phyloP scores from a whole-genome alignment of 108 stramenopile genomes.

The Phaeodactylum tricornutum region DNA sequence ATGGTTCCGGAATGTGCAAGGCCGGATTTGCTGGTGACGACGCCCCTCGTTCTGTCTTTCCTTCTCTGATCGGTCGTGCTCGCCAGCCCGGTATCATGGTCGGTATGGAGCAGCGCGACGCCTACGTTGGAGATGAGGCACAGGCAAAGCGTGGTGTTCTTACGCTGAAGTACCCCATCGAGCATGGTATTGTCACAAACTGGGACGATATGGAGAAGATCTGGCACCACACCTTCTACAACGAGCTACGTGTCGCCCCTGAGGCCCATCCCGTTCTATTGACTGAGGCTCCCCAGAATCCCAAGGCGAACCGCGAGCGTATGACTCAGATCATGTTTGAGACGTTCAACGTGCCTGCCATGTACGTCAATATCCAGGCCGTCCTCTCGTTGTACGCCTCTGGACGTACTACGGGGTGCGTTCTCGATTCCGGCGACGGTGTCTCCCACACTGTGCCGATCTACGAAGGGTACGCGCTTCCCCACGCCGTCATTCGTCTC shows the following conservation, averaged over 20 bases:
- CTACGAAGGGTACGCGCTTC: conserved; percentile 94
- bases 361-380: conserved; percentile 99
- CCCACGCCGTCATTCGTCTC: conserved; percentile 91
- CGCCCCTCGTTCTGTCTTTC: conserved; percentile 94
- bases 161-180: conserved; percentile 99
- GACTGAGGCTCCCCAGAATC: conserved; percentile 99
- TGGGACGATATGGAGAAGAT: conserved; percentile 99
- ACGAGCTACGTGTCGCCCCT: conserved; percentile 90
- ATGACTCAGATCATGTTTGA: conserved; percentile 99
- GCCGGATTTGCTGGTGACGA: conserved; percentile 94
- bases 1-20: conserved; percentile 96
- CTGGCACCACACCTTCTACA: conserved; percentile 99
- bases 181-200: conserved; percentile 98
- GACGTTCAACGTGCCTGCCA: conserved; percentile 99
- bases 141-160: conserved; percentile 97
- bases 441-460: conserved; percentile 94
- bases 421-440: conserved; percentile 90
- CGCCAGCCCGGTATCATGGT: conserved; percentile 98
- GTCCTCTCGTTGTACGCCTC: conserved; percentile 93
- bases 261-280: conserved; percentile 99
- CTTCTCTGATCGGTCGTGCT: conserved; percentile 93
- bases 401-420: conserved; percentile 92
- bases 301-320: conserved; percentile 99
- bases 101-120: conserved; percentile 99
- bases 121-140: conserved; percentile 99